Conservation (phyloP, 2,329 filamentous ascomycete species). For the Fusarium equiseti region DNA sequence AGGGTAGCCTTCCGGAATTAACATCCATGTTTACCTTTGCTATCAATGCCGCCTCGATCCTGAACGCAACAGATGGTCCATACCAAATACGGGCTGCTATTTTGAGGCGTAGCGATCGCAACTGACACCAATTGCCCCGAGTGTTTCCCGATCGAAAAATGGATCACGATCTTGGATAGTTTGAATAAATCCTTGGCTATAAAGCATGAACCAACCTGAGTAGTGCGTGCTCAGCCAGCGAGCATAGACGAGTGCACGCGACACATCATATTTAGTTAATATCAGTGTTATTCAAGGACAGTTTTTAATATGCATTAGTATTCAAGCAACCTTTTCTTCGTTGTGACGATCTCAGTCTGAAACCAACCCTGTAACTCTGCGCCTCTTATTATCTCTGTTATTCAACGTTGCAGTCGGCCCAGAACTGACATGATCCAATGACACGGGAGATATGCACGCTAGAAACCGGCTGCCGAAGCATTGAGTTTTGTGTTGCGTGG, state of each 20-base stretch:
- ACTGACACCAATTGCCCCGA: slow-evolving; percentile 1
- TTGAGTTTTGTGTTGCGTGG: slow-evolving; percentile 12
- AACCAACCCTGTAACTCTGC: slow-evolving; percentile 12
- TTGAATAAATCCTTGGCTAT: neutral
- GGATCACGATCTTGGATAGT: neutral
- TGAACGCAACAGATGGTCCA: neutral
- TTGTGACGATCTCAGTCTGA: slow-evolving; percentile 2
- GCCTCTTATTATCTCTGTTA: neutral
- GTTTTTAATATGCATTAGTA: neutral
- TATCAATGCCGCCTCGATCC: neutral
- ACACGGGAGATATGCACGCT: neutral
- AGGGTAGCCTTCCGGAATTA: neutral
- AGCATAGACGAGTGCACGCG: slow-evolving; percentile 15
- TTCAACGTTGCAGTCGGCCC: slow-evolving; percentile 4
- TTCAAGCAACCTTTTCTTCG: slow-evolving; percentile 1
- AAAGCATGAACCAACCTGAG: neutral
- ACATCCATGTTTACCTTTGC: neutral
- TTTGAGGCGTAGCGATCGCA: neutral
- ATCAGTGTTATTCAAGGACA: neutral
- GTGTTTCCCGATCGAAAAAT: slow-evolving; percentile 1
- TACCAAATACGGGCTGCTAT: neutral
- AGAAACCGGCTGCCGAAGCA: slow-evolving; percentile 12
- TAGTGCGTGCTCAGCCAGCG: neutral
- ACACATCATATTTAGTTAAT: neutral
- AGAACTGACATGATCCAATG: slow-evolving; percentile 11